Evolutionary conservation across 2,329 filamentous ascomycete species (phyloP).

Genomic region (Aspergillus sp.): DNA sequence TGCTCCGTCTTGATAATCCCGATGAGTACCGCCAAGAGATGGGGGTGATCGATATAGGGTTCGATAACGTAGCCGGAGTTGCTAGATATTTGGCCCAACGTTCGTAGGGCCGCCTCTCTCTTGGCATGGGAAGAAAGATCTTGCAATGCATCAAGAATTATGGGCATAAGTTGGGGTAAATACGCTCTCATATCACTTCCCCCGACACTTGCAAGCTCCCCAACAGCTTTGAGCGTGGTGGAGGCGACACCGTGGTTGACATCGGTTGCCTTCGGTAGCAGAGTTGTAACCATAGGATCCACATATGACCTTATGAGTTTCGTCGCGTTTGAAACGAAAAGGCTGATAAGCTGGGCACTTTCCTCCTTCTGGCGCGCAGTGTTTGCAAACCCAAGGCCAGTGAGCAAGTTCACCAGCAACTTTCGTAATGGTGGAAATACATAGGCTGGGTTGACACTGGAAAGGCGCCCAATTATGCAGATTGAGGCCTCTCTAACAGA

Average conservation of each 20-base stretch:
- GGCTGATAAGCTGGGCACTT: constrained; percentile 86
- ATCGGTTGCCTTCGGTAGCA: constrained; percentile 91
- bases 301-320: constrained; percentile 94
- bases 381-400: constrained; percentile 93
- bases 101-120: constrained; percentile 85
- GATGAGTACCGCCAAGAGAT: constrained; percentile 87
- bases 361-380: constrained; percentile 94
- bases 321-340: constrained; percentile 90
- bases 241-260: constrained; percentile 83
- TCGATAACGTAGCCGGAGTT: constrained; percentile 98
- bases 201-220: constrained; percentile 89
- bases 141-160: constrained; percentile 90
- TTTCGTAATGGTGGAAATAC: constrained; percentile 95
- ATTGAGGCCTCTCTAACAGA: constrained; percentile 92
- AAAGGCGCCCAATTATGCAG: constrained; percentile 90
- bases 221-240: constrained; percentile 92
- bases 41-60: constrained; percentile 91
- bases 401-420: constrained; percentile 91
- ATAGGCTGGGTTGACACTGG: constrained; percentile 90
- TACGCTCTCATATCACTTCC: constrained; percentile 92
- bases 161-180: constrained; percentile 87
- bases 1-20: constrained; percentile 93
- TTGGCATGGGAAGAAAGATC: constrained; percentile 89
- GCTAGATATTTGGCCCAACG: constrained; percentile 86
- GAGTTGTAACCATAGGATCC: constrained; percentile 89